phyloP scores from a whole-genome alignment of 2,329 filamentous ascomycete genomes.

The Cercospora nicotianae region DNA sequence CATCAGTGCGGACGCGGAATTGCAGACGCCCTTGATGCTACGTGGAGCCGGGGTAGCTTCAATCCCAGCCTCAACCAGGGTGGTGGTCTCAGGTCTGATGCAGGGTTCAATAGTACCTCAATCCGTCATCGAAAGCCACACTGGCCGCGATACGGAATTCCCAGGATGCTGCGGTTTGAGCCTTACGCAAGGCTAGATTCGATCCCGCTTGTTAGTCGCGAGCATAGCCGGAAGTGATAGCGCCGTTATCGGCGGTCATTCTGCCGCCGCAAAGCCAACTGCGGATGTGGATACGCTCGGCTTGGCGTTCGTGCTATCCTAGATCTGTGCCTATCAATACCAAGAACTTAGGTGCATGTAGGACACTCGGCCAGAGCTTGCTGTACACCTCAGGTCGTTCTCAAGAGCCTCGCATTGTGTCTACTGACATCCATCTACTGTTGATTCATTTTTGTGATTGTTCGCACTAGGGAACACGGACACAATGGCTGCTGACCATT shows the following conservation, averaged over 20 bases:
- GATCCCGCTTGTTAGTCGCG: not conserved
- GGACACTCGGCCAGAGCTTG: constrained; percentile 5
- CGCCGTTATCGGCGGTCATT: not conserved
- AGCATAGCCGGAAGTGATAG: not conserved
- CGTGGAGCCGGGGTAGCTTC: not conserved
- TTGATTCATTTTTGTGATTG: not conserved
- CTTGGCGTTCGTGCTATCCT: not conserved
- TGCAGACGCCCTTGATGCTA: not conserved
- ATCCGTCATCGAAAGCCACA: not conserved
- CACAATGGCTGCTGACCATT: constrained; percentile 14
- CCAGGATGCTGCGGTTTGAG: not conserved
- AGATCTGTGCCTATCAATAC: not conserved
- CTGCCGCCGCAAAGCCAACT: not conserved
- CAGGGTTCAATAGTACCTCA: not conserved
- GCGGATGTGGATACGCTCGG: not conserved
- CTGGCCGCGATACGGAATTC: not conserved
- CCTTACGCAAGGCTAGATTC: not conserved
- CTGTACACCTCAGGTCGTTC: not conserved
- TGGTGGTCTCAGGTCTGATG: not conserved
- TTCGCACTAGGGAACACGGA: not conserved
- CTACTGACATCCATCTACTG: not conserved
- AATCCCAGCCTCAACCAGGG: not conserved
- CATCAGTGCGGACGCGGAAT: not conserved
- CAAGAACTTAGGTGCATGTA: not conserved
- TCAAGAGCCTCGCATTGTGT: not conserved